Evolutionary conservation across 305 asterid species (phyloP), one percentile per base, ranked within the genome.

Genomic region (Solanum hybrid): DNA sequence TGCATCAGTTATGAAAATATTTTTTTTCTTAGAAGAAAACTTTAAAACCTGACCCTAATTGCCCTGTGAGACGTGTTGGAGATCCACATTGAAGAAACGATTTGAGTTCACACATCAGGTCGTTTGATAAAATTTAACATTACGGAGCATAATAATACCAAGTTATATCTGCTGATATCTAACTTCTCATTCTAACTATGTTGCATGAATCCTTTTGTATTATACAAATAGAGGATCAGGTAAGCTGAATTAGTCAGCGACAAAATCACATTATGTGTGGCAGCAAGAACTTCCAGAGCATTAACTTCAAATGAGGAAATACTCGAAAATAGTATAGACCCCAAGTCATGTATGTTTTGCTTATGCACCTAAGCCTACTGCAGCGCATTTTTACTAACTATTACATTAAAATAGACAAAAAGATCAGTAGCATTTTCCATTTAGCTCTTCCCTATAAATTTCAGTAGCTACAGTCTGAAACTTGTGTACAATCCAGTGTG

Each of bases 1-100:
- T 51, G 87, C 73, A 88, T 84, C 75, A 87, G 90, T 81, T 46
- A 37, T 36, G 88, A 87, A 37, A 40, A 42, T 51, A 71, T 77
- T 31, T 40, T n/a, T n/a, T 85, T 56, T 34, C 17, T 37, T 56
- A 13, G 81, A 46, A n/a, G 86, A 69, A 86, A 56, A 85, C 37
- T 40, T 90, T 73, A 51, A 82, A 88, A 35, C 88, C 80, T 88
- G 12, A 87, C 78, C 91, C 71, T 4, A 75, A 69, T 26, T 89
- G 29, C 77, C 37, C 46, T 14, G 34, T 35, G 27, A 79, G 34
- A 29, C 17, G 38, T 56, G 60, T 51, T 20, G 11, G 42, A 66
- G 79, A 32, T 85, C n/a, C 71, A 72, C 31, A 31, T 84, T 42
- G n/a, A 60, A 36, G 22, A 40, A 40, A 73, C 79, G 29, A 31